phyloP scores from a whole-genome alignment of 2,329 filamentous ascomycete species.

The Pestalotiopsis sp. region DNA sequence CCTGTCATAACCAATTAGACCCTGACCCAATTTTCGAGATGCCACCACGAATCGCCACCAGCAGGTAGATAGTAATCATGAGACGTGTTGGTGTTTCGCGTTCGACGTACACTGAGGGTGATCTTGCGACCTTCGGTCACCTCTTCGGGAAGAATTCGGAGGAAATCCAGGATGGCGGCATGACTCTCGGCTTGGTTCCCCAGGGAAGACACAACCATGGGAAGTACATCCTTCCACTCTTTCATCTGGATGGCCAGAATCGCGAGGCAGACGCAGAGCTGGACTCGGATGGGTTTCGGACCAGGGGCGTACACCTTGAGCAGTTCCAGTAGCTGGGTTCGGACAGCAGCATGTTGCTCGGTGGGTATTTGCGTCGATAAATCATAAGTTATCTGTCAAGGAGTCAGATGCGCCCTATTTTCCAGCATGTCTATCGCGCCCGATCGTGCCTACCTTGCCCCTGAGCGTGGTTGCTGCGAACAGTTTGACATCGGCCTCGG shows the following conservation, averaged over 20 bases:
- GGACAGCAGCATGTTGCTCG: conserved; percentile 72
- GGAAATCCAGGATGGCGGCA: conserved; percentile 90
- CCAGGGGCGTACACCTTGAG: conserved; percentile 81
- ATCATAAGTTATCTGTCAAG: conserved; percentile 86
- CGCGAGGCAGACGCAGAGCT: conserved; percentile 92
- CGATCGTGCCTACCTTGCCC: conserved; percentile 74
- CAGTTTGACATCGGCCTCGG: conserved; percentile 82
- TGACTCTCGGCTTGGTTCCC: conserved; percentile 77
- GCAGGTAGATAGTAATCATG: conserved; percentile 24
- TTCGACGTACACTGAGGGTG: conserved; percentile 94
- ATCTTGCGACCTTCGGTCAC: conserved; percentile 99
- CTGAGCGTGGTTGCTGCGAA: conserved; percentile 97
- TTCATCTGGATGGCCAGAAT: conserved; percentile 96
- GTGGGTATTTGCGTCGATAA: conserved; percentile 80
- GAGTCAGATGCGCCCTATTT: conserved; percentile 14
- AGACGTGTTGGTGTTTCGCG: conserved; percentile 52
- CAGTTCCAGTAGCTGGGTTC: conserved; percentile 81
- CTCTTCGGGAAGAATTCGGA: conserved; percentile 96
- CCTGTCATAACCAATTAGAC: conserved; percentile 65
- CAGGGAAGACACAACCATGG: conserved; percentile 77
- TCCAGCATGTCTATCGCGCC: conserved; percentile 14
- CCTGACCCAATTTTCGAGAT: conserved; percentile 36
- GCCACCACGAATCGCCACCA: conserved; percentile 24
- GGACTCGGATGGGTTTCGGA: conserved; percentile 82
- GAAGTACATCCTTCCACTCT: conserved; percentile 90